Base-by-base conservation (phyloP, 768 basidiomycete genomes). In the Termitomyces sp. region DNA sequence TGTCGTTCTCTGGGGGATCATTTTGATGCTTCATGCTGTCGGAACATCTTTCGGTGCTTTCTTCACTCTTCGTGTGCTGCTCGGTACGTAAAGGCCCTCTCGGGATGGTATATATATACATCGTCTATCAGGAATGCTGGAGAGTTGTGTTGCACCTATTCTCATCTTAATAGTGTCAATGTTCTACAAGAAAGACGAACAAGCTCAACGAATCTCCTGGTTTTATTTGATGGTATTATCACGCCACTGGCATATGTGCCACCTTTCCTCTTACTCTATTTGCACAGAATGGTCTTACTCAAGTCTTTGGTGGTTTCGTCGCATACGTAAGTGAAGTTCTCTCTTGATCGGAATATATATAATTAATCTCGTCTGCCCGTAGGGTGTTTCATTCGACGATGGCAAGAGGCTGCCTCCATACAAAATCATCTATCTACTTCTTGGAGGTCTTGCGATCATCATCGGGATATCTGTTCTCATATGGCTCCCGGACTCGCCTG, bases 111-210 rank as follows among this genome's bases (percentile, higher is more conserved):
- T 38, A 5, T 3, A 38, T 15, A 38, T 38, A 15, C 37, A 17
- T 15, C 15, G 9, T 26, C 41, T 9, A 4, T 49, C 35, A 85
- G 84, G 84, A 40, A 84, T 86, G 85, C 81, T 80, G 63, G 85
- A 87, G 66, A 77, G 77, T 59, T 85, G 84, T 62, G 85, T 86
- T 14, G 77, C 82, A 5, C 85, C 85, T 0, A 81, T 77, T 61
- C 70, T 86, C 35, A 81, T 87, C 66, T 68, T 85, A 51, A 76
- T 86, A 40, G 76, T 85, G 42, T 79, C 82, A 10, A 83, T 85
- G 79, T 86, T 85, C 64, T 86, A 85, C 70, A 83, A 81, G 73
- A 86, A 85, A 68, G 72, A 83, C 50, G 85, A 86, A 61, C 84
- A 86, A 72, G 83, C 81, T 0, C 75, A 71, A 17, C 75, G 84